Base-by-base conservation (phyloP, 2,329 filamentous ascomycete species). In the Ophiocordyceps camponoti-leonardi region DNA sequence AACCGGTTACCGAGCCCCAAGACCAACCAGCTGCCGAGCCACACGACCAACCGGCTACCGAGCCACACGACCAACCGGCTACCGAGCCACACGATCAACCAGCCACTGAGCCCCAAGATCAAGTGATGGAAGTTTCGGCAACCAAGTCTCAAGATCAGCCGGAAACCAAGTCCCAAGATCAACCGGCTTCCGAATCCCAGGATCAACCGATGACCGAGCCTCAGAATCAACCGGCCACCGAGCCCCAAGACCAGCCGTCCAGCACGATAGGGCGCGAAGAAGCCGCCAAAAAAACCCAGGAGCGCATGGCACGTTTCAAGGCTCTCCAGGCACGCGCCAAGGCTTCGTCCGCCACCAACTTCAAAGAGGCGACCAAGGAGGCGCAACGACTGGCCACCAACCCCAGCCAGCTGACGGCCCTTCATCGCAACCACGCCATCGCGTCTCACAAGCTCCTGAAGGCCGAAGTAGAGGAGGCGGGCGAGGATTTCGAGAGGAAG, bases 401-500 rank as follows among this genome's bases (percentile, higher is more conserved):
- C 58, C 84, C 86, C 6, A 75, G 74, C 4, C 75, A 90, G 49
- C 75, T 95, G 43, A 78, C 78, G 1, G 75, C 84, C 1, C 68
- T 96, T n/a, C 79, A 83, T 51, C 83, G 88, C 50, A 86, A 87
- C 57, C 84, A 86, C 56, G 88, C 86, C 46, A 80, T 92, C 52
- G 90, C 92, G 19, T 80, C 83, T 6, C 86, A 95, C 61, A 98
- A 96, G 58, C 77, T 98, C 0, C 73, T 95, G 41, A 94, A 94
- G 67, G 86, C 87, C 4, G 87, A 95, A 56, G 81, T 87, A 2
- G 85, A 88, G 61, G 86, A 85, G 18, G 70, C 73, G 0, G 87
- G 87, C 31, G 86, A 85, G 46, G 92, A 96, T 62, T 98, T 96
- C 58, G 92, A 98, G 71, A 84, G 92, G 53, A 95, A 96, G 66